Percentiles rank a stretch among this genome's conserved stretches.
Evolutionary conservation across 768 basidiomycete genomes (phyloP).

Genomic region (Kwoniella sp.): DNA sequence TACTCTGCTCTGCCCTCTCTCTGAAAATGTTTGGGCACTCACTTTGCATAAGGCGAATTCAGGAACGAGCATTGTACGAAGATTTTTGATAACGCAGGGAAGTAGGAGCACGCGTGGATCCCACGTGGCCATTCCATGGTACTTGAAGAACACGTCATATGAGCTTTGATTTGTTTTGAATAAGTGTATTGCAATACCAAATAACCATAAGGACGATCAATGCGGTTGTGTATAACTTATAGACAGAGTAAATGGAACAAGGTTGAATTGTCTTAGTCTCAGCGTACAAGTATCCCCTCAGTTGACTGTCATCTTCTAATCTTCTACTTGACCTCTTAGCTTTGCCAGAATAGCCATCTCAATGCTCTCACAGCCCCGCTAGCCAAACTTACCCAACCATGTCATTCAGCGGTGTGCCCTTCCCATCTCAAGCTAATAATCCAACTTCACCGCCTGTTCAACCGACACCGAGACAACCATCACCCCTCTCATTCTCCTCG

Average conservation of each 20-base stretch:
- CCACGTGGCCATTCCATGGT: neutral
- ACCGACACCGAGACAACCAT: conserved; percentile 39
- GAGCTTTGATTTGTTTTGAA: neutral
- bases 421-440: neutral
- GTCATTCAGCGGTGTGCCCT: conserved; percentile 1
- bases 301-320: no score
- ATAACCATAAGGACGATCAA: neutral
- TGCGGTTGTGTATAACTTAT: neutral
- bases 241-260: neutral
- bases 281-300: no score
- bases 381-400: neutral
- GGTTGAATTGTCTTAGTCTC: no score
- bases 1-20: no score
- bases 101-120: neutral
- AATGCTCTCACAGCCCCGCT: no score
- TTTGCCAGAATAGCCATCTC: no score
- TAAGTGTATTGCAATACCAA: no score
- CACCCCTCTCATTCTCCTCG: conserved; percentile 34
- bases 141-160: neutral
- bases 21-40: neutral
- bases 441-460: conserved; percentile 25
- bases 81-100: neutral
- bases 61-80: neutral
- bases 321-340: no score
- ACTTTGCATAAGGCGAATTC: neutral